Percentiles rank a stretch among this genome's conserved stretches.
Evolutionary conservation across 352 stramenopile genomes (phyloP).

Genomic region (Pythium aristosporum): DNA sequence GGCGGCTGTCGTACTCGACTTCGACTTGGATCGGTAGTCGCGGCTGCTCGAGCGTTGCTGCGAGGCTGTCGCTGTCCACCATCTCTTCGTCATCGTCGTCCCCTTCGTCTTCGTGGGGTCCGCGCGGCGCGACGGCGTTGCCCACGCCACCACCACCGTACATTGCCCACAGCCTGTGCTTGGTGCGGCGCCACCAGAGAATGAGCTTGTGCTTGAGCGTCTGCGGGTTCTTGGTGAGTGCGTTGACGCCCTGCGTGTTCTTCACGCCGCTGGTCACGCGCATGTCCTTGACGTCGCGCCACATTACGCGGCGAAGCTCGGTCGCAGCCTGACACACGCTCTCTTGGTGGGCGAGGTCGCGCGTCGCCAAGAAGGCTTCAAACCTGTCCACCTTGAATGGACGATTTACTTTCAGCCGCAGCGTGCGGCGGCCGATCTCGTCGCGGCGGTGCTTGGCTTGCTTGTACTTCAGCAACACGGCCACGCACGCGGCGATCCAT

Average conservation of each 20-base stretch:
- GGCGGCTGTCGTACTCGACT: constrained; percentile 58
- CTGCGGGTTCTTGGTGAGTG: constrained; percentile 14
- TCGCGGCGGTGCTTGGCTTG: constrained; percentile 48
- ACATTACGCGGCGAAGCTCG: constrained; percentile 52
- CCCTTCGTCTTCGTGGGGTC: neutral
- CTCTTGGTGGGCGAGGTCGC: constrained; percentile 48
- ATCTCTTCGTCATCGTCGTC: neutral
- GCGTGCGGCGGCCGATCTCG: constrained; percentile 79
- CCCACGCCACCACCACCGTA: constrained; percentile 4
- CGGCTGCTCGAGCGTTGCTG: constrained; percentile 22
- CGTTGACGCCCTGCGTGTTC: neutral
- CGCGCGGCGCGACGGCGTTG: constrained; percentile 7
- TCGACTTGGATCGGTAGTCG: constrained; percentile 73
- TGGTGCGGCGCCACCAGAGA: constrained; percentile 21
- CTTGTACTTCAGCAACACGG: constrained; percentile 61
- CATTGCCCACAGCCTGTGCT: neutral
- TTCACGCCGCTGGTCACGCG: constrained; percentile 6
- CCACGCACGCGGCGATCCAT: constrained; percentile 75
- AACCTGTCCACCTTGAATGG: constrained; percentile 44
- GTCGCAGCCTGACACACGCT: constrained; percentile 50
- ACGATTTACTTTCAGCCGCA: constrained; percentile 78
- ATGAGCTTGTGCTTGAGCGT: constrained; percentile 17
- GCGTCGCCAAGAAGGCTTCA: constrained; percentile 39
- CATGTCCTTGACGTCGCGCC: constrained; percentile 38
- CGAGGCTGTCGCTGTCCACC: constrained; percentile 8